These are phyloP conservation scores for Globisporangium solare DNA, from an alignment of 352 stramenopile genomes.

Conservation along the genomic window DNA sequence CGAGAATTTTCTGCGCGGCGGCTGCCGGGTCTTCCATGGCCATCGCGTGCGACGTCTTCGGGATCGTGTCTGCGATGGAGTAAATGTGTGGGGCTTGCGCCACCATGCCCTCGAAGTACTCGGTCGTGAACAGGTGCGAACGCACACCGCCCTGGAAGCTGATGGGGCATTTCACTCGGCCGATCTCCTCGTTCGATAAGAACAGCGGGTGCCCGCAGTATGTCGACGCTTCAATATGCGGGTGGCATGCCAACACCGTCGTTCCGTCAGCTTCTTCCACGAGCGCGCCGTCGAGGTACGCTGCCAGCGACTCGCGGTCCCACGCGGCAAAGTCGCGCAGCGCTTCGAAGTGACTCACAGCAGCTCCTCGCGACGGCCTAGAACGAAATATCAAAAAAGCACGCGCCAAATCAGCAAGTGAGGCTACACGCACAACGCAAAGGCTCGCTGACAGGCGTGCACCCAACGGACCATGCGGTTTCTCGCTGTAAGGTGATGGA, in stretches of 20 bases:
- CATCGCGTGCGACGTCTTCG: constrained; percentile 33
- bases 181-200: constrained; percentile 26
- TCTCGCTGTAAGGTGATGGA: constrained; percentile 24
- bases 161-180: constrained; percentile 21
- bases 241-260: constrained; percentile 26
- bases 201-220: constrained; percentile 22
- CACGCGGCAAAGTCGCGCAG: constrained; percentile 27
- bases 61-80: constrained; percentile 13
- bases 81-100: constrained; percentile 22
- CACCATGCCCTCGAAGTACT: constrained; percentile 13
- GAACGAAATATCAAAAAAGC: too few species aligned
- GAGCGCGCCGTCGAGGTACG: constrained; percentile 24
- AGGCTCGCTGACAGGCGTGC: too few species aligned
- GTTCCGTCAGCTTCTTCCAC: constrained; percentile 18
- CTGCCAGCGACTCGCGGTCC: constrained; percentile 25
- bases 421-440: too few species aligned
- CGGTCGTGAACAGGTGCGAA: constrained; percentile 22
- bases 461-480: constrained; percentile 4
- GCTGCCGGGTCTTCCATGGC: constrained; percentile 33
- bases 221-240: constrained; percentile 31
- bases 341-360: constrained; percentile 15
- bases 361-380: constrained; percentile 20
- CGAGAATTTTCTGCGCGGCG: too few species aligned
- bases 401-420: too few species aligned
- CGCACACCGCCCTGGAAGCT: constrained; percentile 25